Percentiles rank a stretch among this genome's conserved stretches.
phyloP scores from a whole-genome alignment of 2,329 filamentous ascomycete species.

The Periglandula ipomoeae region DNA sequence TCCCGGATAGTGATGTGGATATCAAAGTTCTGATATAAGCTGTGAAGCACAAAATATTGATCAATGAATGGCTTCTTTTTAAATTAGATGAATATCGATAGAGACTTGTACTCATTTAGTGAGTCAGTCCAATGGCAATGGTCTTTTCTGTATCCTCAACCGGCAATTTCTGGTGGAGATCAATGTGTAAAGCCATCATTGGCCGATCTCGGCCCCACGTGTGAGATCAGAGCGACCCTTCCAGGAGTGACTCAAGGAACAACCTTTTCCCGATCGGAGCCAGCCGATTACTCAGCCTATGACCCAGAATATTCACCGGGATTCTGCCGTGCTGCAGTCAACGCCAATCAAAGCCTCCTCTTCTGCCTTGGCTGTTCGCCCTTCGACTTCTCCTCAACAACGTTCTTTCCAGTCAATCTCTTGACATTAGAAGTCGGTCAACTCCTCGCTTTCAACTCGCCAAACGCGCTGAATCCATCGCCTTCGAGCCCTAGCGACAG shows the following conservation, averaged over 20 bases:
- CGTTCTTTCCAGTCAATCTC: slow-evolving; percentile 18
- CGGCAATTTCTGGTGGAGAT: background rate
- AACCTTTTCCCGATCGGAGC: background rate
- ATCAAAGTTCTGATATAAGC: background rate
- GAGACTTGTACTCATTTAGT: background rate
- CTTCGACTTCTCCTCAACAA: slow-evolving; percentile 14
- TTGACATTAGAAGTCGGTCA: slow-evolving; percentile 27
- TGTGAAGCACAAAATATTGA: background rate
- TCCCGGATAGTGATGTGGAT: background rate
- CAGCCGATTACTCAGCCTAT: background rate
- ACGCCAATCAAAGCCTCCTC: slow-evolving; percentile 5
- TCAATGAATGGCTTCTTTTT: background rate
- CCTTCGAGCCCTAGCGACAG: slow-evolving; percentile 13
- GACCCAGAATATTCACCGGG: background rate
- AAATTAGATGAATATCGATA: no score
- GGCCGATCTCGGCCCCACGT: background rate
- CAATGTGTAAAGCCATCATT: background rate
- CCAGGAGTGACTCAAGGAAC: background rate
- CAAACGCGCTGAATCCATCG: slow-evolving; percentile 10
- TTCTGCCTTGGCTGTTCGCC: slow-evolving; percentile 5
- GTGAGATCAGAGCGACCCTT: background rate
- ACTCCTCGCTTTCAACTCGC: slow-evolving; percentile 17
- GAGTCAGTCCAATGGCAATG: background rate
- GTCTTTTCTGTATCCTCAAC: background rate
- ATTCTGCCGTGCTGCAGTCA: background rate